phyloP scores from a whole-genome alignment of 2,329 filamentous ascomycete genomes.

The Aspergillus hortae region DNA sequence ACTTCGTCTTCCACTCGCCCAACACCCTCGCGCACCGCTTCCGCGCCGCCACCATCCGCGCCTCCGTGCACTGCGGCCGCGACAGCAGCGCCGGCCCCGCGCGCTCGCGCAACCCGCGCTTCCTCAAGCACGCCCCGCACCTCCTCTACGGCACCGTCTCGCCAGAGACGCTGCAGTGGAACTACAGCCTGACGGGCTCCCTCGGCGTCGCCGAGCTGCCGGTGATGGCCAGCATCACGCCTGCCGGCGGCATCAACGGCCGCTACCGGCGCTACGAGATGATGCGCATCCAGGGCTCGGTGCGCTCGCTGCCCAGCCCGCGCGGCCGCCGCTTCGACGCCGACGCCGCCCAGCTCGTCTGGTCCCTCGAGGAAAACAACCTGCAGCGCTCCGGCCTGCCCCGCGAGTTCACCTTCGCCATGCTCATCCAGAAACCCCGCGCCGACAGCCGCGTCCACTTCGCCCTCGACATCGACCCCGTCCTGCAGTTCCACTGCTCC shows the following conservation, averaged over 20 bases:
- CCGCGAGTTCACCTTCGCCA: slow-evolving; percentile 51
- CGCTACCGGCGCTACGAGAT: slow-evolving; percentile 47
- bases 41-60: slow-evolving; percentile 45
- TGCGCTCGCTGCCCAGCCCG: slow-evolving; percentile 38
- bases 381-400: slow-evolving; percentile 49
- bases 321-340: slow-evolving; percentile 35
- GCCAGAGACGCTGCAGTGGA: slow-evolving; percentile 48
- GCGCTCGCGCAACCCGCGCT: slow-evolving; percentile 27
- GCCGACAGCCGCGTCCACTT: slow-evolving; percentile 37
- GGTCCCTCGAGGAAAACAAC: slow-evolving; percentile 50
- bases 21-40: slow-evolving; percentile 44
- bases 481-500: slow-evolving; percentile 37
- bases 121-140: slow-evolving; percentile 51
- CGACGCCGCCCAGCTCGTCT: slow-evolving; percentile 46
- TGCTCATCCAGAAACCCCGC: slow-evolving; percentile 46
- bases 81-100: neutral
- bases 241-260: slow-evolving; percentile 38
- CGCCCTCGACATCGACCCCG: slow-evolving; percentile 42
- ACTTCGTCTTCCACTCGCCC: slow-evolving; percentile 49
- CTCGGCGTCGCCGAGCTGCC: slow-evolving; percentile 47
- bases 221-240: slow-evolving; percentile 40
- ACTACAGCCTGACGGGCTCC: slow-evolving; percentile 45
- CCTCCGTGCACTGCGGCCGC: slow-evolving; percentile 22
- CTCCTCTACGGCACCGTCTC: slow-evolving; percentile 47
- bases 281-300: slow-evolving; percentile 50